Conservation (phyloP, 1,284 basidiomycete genomes). For the Ceratobasidium sp. region DNA sequence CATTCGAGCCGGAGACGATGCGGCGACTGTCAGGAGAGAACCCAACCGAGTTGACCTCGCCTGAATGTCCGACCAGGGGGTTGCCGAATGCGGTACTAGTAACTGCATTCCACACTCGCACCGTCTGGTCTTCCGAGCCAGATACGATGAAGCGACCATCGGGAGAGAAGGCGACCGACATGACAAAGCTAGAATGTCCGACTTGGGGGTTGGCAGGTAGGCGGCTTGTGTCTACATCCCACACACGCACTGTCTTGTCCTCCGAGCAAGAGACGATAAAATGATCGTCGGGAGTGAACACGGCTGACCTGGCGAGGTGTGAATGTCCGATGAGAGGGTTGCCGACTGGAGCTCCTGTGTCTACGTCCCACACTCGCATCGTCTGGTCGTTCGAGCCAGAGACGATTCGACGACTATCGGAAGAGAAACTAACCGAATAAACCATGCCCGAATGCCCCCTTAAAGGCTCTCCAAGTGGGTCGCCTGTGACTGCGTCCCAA, state of each 20-base stretch:
- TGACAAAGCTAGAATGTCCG: background rate
- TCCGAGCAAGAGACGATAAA: background rate
- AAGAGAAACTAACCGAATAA: constrained; percentile 37
- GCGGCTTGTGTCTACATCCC: constrained; percentile 6
- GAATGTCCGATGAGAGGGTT: constrained; percentile 33
- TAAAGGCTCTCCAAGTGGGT: background rate
- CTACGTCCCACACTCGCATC: constrained; percentile 6
- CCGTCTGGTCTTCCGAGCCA: background rate
- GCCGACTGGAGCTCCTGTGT: constrained; percentile 29
- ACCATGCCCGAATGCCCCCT: constrained; percentile 35
- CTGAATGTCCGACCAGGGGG: too few relatives aligned
- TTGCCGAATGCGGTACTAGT: background rate
- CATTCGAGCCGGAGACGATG: too few relatives aligned
- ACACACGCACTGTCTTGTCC: background rate
- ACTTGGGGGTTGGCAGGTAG: background rate
- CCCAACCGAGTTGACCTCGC: too few relatives aligned
- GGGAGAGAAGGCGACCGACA: constrained; percentile 9
- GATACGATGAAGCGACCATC: constrained; percentile 13
- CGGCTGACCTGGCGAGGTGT: background rate
- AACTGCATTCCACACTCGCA: constrained; percentile 10
- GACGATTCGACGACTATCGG: constrained; percentile 22
- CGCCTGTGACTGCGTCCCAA: constrained; percentile 31
- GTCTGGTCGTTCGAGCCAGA: constrained; percentile 21
- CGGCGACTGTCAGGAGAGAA: too few relatives aligned
- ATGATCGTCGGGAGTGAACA: constrained; percentile 4